A percentile compares a stretch with the other conserved stretches of the same genome.
These are phyloP conservation scores for Epichloe gansuensis DNA, from an alignment of 2,329 filamentous ascomycete genomes.

Conservation along the genomic window DNA sequence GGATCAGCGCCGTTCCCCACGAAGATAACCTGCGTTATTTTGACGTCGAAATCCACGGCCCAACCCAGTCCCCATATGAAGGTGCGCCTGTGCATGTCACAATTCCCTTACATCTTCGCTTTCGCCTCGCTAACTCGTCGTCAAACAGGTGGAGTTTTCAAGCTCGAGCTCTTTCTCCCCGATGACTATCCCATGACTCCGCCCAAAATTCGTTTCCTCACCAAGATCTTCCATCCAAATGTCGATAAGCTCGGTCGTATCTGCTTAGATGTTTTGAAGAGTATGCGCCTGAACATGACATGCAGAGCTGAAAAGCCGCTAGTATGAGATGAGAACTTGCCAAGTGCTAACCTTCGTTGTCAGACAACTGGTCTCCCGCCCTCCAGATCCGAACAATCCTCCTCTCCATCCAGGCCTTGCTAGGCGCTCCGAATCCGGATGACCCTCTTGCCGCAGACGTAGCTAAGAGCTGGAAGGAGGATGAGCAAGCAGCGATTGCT, in stretches of 20 bases:
- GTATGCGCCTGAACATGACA: conserved; percentile 35
- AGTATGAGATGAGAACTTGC: neutral
- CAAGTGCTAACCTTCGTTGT: conserved; percentile 7
- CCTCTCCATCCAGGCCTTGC: conserved; percentile 92
- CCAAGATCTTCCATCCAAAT: conserved; percentile 98
- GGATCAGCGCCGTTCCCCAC: conserved; percentile 90
- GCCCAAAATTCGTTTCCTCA: conserved; percentile 95
- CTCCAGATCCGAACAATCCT: conserved; percentile 96
- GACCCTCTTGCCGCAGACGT: conserved; percentile 98
- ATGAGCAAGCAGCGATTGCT: conserved; percentile 82
- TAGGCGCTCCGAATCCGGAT: conserved; percentile 93
- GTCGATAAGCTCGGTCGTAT: conserved; percentile 96
- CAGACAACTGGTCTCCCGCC: conserved; percentile 97
- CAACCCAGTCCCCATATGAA: conserved; percentile 86
- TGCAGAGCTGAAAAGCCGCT: neutral
- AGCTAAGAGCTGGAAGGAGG: conserved; percentile 94
- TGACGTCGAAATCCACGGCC: conserved; percentile 91
- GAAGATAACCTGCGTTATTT: conserved; percentile 98
- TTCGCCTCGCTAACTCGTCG: neutral
- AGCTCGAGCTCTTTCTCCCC: conserved; percentile 91
- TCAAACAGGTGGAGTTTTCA: conserved; percentile 63
- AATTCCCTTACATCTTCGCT: conserved; percentile 4
- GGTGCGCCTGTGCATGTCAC: conserved; percentile 37
- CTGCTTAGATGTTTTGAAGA: conserved; percentile 94
- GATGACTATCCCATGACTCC: conserved; percentile 99